A percentile compares a stretch with the other conserved stretches of the same genome.
Evolutionary conservation across 2,329 filamentous ascomycete species (phyloP).

Genomic region (Alternaria gansuensis): DNA sequence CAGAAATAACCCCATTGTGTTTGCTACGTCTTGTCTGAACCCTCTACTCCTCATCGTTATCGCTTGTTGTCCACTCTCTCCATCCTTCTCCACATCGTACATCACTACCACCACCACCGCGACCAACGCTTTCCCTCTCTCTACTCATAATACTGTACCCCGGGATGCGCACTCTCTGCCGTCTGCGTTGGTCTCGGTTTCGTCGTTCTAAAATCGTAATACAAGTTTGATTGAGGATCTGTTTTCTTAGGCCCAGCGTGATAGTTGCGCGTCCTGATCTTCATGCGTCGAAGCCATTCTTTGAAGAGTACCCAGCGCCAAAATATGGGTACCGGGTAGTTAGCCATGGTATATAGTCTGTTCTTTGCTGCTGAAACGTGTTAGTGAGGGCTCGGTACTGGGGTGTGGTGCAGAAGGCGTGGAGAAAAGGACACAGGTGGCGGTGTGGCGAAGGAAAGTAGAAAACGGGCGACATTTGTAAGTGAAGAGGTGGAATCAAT

Average conservation of each 20-base stretch:
- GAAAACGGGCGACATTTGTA: not conserved
- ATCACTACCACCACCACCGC: rapidly evolving
- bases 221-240: conserved; percentile 10
- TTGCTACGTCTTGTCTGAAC: not conserved
- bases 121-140: not conserved
- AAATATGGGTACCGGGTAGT: not conserved
- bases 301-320: conserved; percentile 4
- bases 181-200: conserved; percentile 1
- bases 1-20: too few relatives aligned
- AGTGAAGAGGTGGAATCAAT: not conserved
- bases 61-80: not conserved
- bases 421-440: too few relatives aligned
- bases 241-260: conserved; percentile 7
- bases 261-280: conserved; percentile 7
- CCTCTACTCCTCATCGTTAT: not conserved
- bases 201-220: conserved; percentile 13
- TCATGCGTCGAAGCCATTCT: conserved; percentile 9
- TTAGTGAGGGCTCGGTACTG: not conserved
- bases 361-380: not conserved
- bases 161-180: conserved; percentile 9
- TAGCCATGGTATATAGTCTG: not conserved
- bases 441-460: not conserved
- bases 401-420: not conserved
- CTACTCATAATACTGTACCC: conserved; percentile 5
- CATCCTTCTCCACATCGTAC: not conserved